Conservation (phyloP, 169 alveolate species). For the Plasmodium yoelii region DNA sequence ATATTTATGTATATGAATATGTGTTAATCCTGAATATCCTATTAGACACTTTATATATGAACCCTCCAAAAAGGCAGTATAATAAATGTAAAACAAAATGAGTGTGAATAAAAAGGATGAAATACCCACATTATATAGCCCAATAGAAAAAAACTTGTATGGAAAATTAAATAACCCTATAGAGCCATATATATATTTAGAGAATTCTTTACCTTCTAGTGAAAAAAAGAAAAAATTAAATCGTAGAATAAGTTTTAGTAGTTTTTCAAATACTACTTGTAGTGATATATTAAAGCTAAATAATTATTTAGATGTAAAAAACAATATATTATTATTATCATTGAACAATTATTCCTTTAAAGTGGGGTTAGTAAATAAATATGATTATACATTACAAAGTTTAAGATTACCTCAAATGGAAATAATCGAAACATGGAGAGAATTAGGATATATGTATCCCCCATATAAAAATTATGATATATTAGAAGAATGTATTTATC, state of each 20-base stretch:
- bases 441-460: constrained; percentile 41
- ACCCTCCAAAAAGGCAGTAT: too few species aligned
- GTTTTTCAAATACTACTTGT: constrained; percentile 74
- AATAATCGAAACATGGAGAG: constrained; percentile 66
- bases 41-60: too few species aligned
- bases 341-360: constrained; percentile 62
- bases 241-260: constrained; percentile 50
- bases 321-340: constrained; percentile 43
- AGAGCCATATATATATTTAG: constrained; percentile 32
- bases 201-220: constrained; percentile 18
- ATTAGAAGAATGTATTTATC: constrained; percentile 56
- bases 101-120: neutral
- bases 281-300: constrained; percentile 69
- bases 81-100: constrained; percentile 1
- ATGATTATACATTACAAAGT: constrained; percentile 59
- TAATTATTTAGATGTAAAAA: constrained; percentile 41
- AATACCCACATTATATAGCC: constrained; percentile 9
- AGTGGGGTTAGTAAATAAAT: constrained; percentile 61
- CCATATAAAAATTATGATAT: constrained; percentile 74
- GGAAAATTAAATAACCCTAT: constrained; percentile 60
- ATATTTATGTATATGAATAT: too few species aligned
- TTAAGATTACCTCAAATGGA: constrained; percentile 69
- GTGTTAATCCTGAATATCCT: too few species aligned
- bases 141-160: constrained; percentile 55
- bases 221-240: constrained; percentile 33